These are phyloP conservation scores for Euphorbia celastroides DNA, from an alignment of 441 rosid species.

Conservation along the genomic window DNA sequence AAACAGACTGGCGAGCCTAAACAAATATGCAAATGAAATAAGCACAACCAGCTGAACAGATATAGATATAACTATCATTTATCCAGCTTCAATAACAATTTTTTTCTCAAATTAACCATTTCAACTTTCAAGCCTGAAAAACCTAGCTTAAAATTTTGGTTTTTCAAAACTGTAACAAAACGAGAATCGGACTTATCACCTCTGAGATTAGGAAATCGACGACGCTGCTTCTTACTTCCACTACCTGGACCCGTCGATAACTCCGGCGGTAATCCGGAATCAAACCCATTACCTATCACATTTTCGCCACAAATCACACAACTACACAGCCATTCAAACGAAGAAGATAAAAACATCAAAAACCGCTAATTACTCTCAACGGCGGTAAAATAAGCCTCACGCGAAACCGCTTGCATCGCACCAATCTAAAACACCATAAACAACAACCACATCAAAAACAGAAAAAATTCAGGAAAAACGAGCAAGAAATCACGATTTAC, in stretches of 20 bases:
- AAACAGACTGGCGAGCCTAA: background rate
- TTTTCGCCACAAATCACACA: background rate
- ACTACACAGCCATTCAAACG: background rate
- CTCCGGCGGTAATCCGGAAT: conserved; percentile 42
- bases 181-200: conserved; percentile 29
- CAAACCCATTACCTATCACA: conserved; percentile 41
- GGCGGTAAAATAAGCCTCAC: conserved; percentile 71
- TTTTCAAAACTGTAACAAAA: background rate
- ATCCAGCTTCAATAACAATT: background rate
- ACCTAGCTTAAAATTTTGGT: background rate
- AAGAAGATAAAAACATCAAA: background rate
- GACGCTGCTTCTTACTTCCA: conserved; percentile 40
- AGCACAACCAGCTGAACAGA: background rate
- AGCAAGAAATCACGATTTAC: no score
- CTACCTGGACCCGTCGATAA: conserved; percentile 24
- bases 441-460: no score
- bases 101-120: background rate
- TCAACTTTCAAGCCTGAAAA: background rate
- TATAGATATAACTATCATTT: background rate
- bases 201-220: conserved; percentile 52
- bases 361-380: conserved; percentile 39
- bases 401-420: conserved; percentile 68
- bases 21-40: background rate
- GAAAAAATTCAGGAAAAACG: no score
- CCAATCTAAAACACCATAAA: conserved; percentile 44